Conservation (phyloP, 768 basidiomycete genomes). For the Flagelloscypha sp. region DNA sequence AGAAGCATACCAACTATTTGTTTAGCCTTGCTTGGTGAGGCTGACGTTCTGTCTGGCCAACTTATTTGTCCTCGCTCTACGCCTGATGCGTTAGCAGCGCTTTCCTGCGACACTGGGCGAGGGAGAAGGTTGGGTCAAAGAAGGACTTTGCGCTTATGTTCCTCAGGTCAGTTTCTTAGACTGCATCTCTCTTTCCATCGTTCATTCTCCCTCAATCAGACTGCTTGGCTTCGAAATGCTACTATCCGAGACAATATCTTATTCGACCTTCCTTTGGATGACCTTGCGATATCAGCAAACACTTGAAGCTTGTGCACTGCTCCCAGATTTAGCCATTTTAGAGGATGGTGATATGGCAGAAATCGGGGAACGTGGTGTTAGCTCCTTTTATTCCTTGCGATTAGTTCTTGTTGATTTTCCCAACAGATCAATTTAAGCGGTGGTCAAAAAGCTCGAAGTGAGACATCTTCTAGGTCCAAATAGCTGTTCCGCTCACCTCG, state of each 20-base stretch:
- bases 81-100: conserved; percentile 43
- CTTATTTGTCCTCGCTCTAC: conserved; percentile 52
- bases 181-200: conserved; percentile 44
- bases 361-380: conserved; percentile 47
- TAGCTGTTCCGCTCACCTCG: conserved; percentile 6
- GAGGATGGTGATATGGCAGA: conserved; percentile 53
- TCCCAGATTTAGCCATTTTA: conserved; percentile 44
- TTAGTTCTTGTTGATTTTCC: conserved; percentile 40
- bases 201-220: conserved; percentile 11
- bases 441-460: conserved; percentile 29
- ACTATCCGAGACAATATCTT: conserved; percentile 51
- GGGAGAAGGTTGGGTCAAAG: conserved; percentile 44
- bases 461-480: not conserved
- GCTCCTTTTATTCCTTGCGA: conserved; percentile 18
- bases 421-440: conserved; percentile 27
- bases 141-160: conserved; percentile 50
- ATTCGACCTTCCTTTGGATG: conserved; percentile 50
- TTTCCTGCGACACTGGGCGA: conserved; percentile 22
- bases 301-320: conserved; percentile 40
- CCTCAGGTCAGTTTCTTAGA: conserved; percentile 34
- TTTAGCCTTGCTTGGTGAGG: conserved; percentile 52
- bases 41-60: conserved; percentile 50
- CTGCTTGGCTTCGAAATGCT: conserved; percentile 48
- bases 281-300: conserved; percentile 49
- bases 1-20: not conserved